Evolutionary conservation across 345 rosid genomes (phyloP).

Genomic region (Salix arbutifolia): DNA sequence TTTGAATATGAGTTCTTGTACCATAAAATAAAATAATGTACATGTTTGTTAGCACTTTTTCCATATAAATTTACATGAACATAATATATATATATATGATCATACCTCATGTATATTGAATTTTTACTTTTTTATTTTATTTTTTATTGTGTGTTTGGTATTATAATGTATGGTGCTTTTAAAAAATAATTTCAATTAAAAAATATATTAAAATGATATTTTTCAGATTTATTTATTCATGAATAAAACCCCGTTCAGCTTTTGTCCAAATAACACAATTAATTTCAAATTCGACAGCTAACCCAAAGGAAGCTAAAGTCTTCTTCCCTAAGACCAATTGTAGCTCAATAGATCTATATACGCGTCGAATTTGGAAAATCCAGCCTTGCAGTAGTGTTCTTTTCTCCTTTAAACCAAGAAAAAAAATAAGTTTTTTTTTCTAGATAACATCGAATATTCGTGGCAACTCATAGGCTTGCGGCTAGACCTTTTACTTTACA

Average conservation of each 20-base stretch:
- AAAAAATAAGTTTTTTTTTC: not conserved
- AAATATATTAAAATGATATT: too few relatives aligned
- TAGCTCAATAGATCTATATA: not conserved
- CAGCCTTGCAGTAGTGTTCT: not conserved
- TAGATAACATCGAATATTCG: not conserved
- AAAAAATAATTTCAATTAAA: too few relatives aligned
- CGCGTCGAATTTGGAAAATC: not conserved
- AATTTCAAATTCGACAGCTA: slow-evolving; percentile 1
- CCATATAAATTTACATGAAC: not conserved
- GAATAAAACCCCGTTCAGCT: not conserved
- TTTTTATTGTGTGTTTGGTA: not conserved
- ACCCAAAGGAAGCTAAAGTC: not conserved
- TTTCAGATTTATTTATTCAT: too few relatives aligned
- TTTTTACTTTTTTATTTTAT: not conserved
- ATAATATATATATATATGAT: not conserved
- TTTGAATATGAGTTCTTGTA: not conserved
- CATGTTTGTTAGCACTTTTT: not conserved
- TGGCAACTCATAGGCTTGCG: too few relatives aligned
- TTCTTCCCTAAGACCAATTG: not conserved
- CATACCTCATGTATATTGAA: not conserved
- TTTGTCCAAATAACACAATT: not conserved
- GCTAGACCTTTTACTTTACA: too few relatives aligned
- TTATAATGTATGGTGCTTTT: too few relatives aligned
- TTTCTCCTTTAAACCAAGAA: too few relatives aligned
- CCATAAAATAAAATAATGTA: not conserved